Evolutionary conservation across 2,329 filamentous ascomycete species (phyloP), one percentile per base, ranked within the genome.

Genomic region (Knufia fluminis): DNA sequence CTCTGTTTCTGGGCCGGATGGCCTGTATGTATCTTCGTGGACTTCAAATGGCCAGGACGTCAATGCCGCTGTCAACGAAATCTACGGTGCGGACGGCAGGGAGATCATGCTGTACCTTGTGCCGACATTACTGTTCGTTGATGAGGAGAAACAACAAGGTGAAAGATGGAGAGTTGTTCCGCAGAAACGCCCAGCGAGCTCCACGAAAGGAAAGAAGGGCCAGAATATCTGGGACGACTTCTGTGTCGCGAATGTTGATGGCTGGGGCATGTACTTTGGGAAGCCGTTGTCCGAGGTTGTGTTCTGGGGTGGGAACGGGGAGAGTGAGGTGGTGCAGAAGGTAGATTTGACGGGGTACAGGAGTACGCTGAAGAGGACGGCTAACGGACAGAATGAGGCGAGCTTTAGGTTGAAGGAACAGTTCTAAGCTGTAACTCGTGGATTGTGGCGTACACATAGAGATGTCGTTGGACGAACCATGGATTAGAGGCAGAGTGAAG

Each of bases 141-240:
- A 56, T 31, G 48, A 52, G 26, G 12, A 38, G 39, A 22, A 23
- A 1, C 47, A 48, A 24, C 7, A 43, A 24, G 67, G 67, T 2
- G 67, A 68, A 40, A 53, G 60, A 23, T 70, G 66, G 66, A 61
- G 65, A 2, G 23, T 63, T 2, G 38, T 62, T 12, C 31, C 56
- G 10, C 41, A 52, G 19, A 41, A 41, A 48, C 48, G n/a, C 17
- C 22, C 14, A 3, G 4, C 17, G 35, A 28, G 33, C n/a, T 12
- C 14, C 50, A 47, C 48, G 14, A 31, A 22, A 36, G 35, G 19
- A 52, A 19, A 8, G 48, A 43, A n/a, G n/a, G n/a, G n/a, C n/a
- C n/a, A 19, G 23, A 40, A 54, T 62, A 10, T 40, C 10, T 48
- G 32, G 45, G 48, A 67, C 46, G 66, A 69, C 6, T 67, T 65